Evolutionary conservation across 2,329 filamentous ascomycete genomes (phyloP).

Genomic region (Xenoacremonium recifei): DNA sequence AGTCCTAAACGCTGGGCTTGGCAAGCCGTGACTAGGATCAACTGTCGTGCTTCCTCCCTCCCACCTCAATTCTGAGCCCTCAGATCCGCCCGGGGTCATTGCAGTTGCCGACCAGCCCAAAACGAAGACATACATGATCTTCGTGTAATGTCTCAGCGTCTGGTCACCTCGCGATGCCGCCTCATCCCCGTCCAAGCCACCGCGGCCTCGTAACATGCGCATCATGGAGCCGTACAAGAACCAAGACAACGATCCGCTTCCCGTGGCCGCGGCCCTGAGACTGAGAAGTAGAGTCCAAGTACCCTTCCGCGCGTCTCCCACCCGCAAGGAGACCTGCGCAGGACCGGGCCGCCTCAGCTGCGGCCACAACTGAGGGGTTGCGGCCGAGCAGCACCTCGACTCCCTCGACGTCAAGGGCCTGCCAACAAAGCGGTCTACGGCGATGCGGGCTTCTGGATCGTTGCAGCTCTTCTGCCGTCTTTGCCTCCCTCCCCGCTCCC

Average conservation of each 20-base stretch:
- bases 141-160: conserved; percentile 14
- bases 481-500: no score
- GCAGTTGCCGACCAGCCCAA: conserved; percentile 5
- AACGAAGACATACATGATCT: not conserved
- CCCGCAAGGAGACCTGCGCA: conserved; percentile 2
- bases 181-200: conserved; percentile 11
- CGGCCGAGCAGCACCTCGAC: conserved; percentile 13
- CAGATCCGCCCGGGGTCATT: not conserved
- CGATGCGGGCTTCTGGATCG: conserved; percentile 4
- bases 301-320: no score
- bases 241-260: not conserved
- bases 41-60: not conserved
- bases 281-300: no score
- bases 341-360: conserved; percentile 23
- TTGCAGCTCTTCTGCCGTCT: no score
- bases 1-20: not conserved
- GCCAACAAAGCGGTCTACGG: conserved; percentile 17
- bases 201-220: not conserved
- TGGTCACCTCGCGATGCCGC: not conserved
- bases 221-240: not conserved
- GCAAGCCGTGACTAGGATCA: not conserved
- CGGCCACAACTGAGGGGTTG: conserved; percentile 18
- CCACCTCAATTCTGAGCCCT: not conserved
- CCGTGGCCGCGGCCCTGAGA: no score
- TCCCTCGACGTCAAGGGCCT: conserved; percentile 12